Evolutionary conservation across 2,329 filamentous ascomycete species (phyloP), one percentile per base, ranked within the genome.

Genomic region (Leptodontidium sp.): DNA sequence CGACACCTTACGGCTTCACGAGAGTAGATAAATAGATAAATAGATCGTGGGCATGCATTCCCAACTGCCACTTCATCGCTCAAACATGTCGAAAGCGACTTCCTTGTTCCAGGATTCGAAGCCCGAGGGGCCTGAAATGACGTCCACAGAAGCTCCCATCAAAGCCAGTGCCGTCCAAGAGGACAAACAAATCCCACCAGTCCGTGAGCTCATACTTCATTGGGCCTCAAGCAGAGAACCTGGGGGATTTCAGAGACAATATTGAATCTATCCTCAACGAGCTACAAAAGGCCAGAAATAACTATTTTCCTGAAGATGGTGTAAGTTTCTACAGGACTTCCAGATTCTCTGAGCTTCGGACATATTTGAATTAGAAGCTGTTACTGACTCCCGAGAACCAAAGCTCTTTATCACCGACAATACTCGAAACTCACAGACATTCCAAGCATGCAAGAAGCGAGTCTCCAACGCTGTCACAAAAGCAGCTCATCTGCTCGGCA

Each of bases 141-240:
- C n/a, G 4, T 2, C 15, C n/a, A 45, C n/a, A 15, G 55, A 59
- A 43, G 11, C 35, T 59, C 55, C 17, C 4, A 9, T 59, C 7
- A 40, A 15, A 43, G 9, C 38, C 3, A 59, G 38, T 17, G 55
- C 32, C 12, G 35, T 59, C n/a, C 35, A 43, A 21, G 63, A 57
- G 9, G 40, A 65, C 11, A 65, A 65, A 65, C 11, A 65, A 65
- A 24, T 65, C 52, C 38, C 52, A 65, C 24, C 63, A 65, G 38
- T 40, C 38, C 8, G 43, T 65, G n/a, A 58, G 50, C 40, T 65
- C 63, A 4, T 65, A 65, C 49, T 65, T 65, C 63, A 65, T 65
- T 24, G 63, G 63, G 17, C 63, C 63, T 4, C 52, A 49, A 59
- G 63, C 63, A 45, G 63, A 65, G 29, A 65, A 65, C 29, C 24